A percentile compares a stretch with the other conserved stretches of the same genome.
Conservation (phyloP, 306 rosid species). For the Vigna angularis region DNA sequence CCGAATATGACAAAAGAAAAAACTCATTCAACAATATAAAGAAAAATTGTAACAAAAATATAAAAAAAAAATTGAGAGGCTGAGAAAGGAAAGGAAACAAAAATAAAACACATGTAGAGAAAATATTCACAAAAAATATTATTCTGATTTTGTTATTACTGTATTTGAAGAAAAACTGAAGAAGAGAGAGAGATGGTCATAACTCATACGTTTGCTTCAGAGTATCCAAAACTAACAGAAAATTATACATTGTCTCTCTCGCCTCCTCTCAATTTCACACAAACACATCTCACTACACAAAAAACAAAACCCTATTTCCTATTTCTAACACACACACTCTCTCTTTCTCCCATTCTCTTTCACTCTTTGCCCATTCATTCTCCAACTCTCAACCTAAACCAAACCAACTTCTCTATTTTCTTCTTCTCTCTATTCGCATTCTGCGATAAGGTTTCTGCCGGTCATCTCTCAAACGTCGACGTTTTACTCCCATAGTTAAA, state of each 20-base stretch:
- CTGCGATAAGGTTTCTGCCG: conserved; percentile 44
- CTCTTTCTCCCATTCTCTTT: conserved; percentile 4
- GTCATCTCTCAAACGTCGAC: conserved; percentile 61
- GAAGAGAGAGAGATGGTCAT: conserved; percentile 44
- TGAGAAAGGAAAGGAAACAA: neutral
- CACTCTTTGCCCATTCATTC: neutral
- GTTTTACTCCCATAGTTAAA: conserved; percentile 55
- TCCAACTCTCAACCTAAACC: conserved; percentile 26
- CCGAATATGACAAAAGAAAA: neutral
- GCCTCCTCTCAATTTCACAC: conserved; percentile 47
- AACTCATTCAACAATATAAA: no score
- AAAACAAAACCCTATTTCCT: conserved; percentile 66
- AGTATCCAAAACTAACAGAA: conserved; percentile 67
- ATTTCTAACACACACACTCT: conserved; percentile 17
- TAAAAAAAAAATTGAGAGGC: neutral
- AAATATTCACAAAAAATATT: neutral
- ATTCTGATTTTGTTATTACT: neutral
- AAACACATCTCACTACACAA: conserved; percentile 49
- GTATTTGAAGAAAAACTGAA: neutral
- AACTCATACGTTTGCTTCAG: conserved; percentile 60
- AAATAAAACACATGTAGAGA: neutral
- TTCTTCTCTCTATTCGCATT: conserved; percentile 35
- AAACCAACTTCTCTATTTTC: neutral
- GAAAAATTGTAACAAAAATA: neutral
- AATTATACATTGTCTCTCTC: conserved; percentile 55